A percentile compares a stretch with the other conserved stretches of the same genome.
phyloP scores from a whole-genome alignment of 129 eudicot species.

The Dittrichia graveolens region DNA sequence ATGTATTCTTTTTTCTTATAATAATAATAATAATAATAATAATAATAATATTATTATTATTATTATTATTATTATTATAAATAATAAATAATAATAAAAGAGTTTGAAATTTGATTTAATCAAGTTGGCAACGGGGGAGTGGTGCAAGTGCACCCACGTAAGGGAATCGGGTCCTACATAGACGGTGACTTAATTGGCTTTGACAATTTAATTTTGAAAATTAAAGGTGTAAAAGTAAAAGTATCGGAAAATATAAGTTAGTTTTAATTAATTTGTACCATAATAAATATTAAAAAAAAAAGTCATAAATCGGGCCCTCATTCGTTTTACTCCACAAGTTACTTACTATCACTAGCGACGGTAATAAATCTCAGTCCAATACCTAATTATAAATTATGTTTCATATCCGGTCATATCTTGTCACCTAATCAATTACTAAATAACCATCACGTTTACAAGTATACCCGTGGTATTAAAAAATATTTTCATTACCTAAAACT shows the following conservation, averaged over 20 bases:
- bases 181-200: slow-evolving; percentile 46
- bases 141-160: slow-evolving; percentile 63
- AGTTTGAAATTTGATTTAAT: slow-evolving; percentile 21
- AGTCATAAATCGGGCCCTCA: background rate
- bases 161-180: slow-evolving; percentile 40
- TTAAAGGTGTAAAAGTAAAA: slow-evolving; percentile 22
- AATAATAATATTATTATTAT: too few relatives aligned
- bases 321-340: too few relatives aligned
- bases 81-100: slow-evolving; percentile 23
- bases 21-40: background rate
- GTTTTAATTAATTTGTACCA: slow-evolving; percentile 13
- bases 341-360: too few relatives aligned
- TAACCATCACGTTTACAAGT: too few relatives aligned
- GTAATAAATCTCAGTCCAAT: too few relatives aligned
- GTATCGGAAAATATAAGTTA: background rate
- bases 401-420: too few relatives aligned
- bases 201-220: slow-evolving; percentile 37
- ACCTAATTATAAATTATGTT: too few relatives aligned
- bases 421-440: too few relatives aligned
- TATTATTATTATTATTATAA: too few relatives aligned
- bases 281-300: background rate
- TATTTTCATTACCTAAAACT: too few relatives aligned
- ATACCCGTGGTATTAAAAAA: too few relatives aligned
- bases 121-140: slow-evolving; percentile 47
- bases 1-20: too few relatives aligned